phyloP scores from a whole-genome alignment of 1,284 basidiomycete species.

The Xerocomus nothofagi region DNA sequence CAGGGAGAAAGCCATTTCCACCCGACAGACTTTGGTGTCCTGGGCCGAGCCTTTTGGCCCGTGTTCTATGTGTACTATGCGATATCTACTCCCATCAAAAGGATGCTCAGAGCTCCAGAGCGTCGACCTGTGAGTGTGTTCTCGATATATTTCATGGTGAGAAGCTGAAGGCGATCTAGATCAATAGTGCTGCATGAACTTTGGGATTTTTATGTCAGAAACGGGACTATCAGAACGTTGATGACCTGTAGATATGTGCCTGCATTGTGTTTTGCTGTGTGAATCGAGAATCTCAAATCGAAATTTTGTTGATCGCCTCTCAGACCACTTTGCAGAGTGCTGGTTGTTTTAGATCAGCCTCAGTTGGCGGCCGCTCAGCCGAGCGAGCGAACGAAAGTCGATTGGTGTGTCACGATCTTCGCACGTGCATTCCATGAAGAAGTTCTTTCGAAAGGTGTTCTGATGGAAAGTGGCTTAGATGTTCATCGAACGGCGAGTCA shows the following conservation, averaged over 20 bases:
- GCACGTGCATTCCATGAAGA: constrained; percentile 19
- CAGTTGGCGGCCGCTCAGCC: no score
- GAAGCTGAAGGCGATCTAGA: constrained; percentile 4
- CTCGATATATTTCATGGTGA: neutral
- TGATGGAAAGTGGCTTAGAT: constrained; percentile 17
- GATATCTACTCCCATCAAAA: constrained; percentile 3
- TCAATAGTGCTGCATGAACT: neutral
- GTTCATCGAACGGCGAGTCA: neutral
- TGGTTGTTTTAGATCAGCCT: no score
- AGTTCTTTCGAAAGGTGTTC: constrained; percentile 18
- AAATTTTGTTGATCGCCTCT: neutral
- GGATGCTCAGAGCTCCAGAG: neutral
- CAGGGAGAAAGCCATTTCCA: constrained; percentile 31
- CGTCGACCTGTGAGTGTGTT: constrained; percentile 11
- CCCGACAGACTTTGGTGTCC: neutral
- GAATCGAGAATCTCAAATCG: no score
- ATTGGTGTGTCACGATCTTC: constrained; percentile 1
- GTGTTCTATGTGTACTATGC: constrained; percentile 2
- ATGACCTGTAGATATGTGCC: neutral
- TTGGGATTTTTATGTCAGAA: neutral
- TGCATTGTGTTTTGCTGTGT: constrained; percentile 11
- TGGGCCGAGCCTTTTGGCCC: constrained; percentile 21
- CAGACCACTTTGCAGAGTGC: no score
- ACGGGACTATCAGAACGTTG: neutral
- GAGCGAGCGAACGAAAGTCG: neutral